phyloP scores from a whole-genome alignment of 208 protist genomes.

The Acanthamoeba rhysodes region DNA sequence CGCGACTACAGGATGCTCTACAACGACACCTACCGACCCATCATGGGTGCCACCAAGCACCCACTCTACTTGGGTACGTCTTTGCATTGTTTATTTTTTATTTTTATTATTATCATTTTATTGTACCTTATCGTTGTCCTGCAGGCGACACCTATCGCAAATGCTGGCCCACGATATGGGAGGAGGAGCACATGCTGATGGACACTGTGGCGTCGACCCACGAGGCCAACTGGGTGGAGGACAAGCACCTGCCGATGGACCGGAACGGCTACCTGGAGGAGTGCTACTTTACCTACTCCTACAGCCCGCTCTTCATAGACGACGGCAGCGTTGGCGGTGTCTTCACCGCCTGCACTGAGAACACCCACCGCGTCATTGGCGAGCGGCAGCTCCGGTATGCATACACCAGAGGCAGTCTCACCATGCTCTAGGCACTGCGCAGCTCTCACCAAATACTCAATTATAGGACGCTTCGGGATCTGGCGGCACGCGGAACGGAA shows the following conservation, averaged over 20 bases:
- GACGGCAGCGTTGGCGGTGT: not conserved
- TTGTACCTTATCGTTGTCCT: not conserved
- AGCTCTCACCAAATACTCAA: not conserved
- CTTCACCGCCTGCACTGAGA: not conserved
- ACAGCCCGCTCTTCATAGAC: conserved; percentile 16
- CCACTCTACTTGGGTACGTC: not conserved
- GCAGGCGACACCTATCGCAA: not conserved
- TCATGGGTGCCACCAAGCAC: conserved; percentile 37
- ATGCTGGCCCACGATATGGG: conserved; percentile 10
- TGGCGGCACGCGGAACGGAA: not conserved
- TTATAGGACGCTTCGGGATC: not conserved
- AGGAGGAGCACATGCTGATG: not conserved
- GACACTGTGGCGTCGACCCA: not conserved
- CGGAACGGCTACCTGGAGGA: not conserved
- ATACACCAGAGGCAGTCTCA: not conserved
- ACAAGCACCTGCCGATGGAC: not conserved
- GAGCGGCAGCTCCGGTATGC: conserved; percentile 13
- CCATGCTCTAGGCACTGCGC: not conserved
- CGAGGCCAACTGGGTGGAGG: conserved; percentile 9
- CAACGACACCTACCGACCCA: conserved; percentile 24
- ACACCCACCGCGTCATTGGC: not conserved
- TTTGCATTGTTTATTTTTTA: not conserved
- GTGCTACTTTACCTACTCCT: conserved; percentile 46
- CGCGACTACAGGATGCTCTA: conserved; percentile 22
- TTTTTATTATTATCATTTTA: not conserved